A percentile compares a stretch with the other conserved stretches of the same genome.
These are phyloP conservation scores for Candida ovalis DNA, from an alignment of 805 yeast genomes.

Conservation along the genomic window DNA sequence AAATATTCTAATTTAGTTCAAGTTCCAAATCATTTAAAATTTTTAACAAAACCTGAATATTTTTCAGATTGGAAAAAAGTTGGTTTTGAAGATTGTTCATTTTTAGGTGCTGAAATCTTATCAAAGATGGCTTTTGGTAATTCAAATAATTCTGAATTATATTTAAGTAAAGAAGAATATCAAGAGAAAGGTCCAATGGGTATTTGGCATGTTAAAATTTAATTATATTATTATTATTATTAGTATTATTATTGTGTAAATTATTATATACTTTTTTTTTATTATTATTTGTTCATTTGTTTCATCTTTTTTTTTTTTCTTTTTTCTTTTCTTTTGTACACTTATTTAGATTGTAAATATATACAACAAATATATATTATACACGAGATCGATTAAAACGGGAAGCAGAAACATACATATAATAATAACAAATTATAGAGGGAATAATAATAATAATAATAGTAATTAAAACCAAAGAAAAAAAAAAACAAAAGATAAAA, in stretches of 20 bases:
- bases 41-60: constrained; percentile 79
- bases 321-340: neutral
- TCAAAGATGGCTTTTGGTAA: constrained; percentile 78
- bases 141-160: constrained; percentile 61
- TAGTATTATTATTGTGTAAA: neutral
- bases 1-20: constrained; percentile 42
- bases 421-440: no score
- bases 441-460: no score
- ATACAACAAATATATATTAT: neutral
- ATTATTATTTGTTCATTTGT: neutral
- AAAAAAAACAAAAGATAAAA: neutral
- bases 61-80: constrained; percentile 90
- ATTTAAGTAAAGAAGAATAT: constrained; percentile 65
- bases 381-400: neutral
- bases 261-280: neutral
- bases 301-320: no score
- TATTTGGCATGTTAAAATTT: constrained; percentile 52
- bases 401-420: neutral
- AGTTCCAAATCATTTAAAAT: constrained; percentile 71
- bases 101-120: constrained; percentile 84
- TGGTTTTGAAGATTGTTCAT: constrained; percentile 73
- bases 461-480: neutral
- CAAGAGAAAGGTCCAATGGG: constrained; percentile 78
- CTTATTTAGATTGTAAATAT: neutral
- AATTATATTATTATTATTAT: constrained; percentile 2